Evolutionary conservation across 202 grass and related monocot species (phyloP), one percentile per base, ranked within the genome.

Genomic region (Cymbopogon flexuosus): DNA sequence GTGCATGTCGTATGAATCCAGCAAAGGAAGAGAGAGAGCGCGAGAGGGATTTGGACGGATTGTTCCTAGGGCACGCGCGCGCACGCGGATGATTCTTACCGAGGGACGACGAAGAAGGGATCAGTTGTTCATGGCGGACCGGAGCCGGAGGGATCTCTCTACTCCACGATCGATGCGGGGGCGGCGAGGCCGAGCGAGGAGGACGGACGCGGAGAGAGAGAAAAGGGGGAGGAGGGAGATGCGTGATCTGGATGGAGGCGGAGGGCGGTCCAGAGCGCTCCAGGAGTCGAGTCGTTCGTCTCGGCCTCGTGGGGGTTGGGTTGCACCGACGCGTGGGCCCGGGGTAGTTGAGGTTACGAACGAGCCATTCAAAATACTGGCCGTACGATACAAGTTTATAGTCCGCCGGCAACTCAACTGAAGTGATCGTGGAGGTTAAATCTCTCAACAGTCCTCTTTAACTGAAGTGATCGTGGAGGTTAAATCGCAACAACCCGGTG

Each of bases 181-280:
- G 16, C 16, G 19, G 39, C n/a, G 65, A 9, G 8, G 40, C 8
- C 37, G 37, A 19, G 40, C 67, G 67, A 10, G 18, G 73, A 60
- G 18, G 54, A 40, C 8, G 43, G 37, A 33, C 36, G 72, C 11
- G 31, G 34, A 24, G 52, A 60, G 72, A 5, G 33, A 75, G 72
- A 36, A 36, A 8, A 10, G 39, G 2, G 9, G 8, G 39, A 33
- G 46, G 5, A n/a, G 27, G 23, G 49, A 22, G 61, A 49, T 51
- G 62, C 29, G 76, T 51, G 76, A 79, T 79, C 76, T 68, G 63
- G 76, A 65, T 65, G 70, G 46, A 54, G 36, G 37, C 34, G 74
- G 74, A 13, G 10, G 60, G 40, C 75, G 41, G 61, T 66, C 60
- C 40, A 34, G 23, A 31, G 73, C 5, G n/a, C 59, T 27, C 36